Evolutionary conservation across 225 moss, liverwort and hornwort species (phyloP).

Genomic region (Straminergon stramineum): DNA sequence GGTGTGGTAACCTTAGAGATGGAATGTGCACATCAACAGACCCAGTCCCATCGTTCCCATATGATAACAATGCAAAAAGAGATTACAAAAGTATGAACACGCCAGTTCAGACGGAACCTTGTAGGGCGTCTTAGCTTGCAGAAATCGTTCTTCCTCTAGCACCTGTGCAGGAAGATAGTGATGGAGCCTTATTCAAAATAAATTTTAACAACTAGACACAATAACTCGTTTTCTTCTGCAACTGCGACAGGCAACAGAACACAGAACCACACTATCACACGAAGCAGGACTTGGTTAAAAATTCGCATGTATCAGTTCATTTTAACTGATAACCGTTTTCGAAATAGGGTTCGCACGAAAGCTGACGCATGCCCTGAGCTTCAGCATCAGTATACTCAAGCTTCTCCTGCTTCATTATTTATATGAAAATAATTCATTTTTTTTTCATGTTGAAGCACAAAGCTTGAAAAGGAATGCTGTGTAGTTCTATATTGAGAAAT

Average conservation of each 20-base stretch:
- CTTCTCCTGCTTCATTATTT: conserved; percentile 13
- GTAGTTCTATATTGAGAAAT: neutral
- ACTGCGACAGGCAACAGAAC: neutral
- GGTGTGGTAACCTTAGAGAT: neutral
- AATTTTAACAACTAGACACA: neutral
- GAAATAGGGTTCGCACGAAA: neutral
- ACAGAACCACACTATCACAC: neutral
- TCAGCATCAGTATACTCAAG: neutral
- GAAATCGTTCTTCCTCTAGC: conserved; percentile 19
- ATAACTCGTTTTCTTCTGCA: neutral
- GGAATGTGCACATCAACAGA: neutral
- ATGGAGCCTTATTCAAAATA: neutral
- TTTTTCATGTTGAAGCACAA: neutral
- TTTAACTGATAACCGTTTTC: conserved; percentile 4
- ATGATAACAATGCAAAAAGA: neutral
- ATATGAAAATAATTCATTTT: neutral
- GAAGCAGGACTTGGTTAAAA: neutral
- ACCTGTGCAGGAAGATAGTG: conserved; percentile 10
- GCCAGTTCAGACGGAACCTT: conserved; percentile 12
- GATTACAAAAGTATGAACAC: neutral
- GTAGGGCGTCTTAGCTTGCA: conserved; percentile 13
- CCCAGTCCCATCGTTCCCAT: neutral
- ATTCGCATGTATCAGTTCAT: neutral
- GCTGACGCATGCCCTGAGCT: neutral
- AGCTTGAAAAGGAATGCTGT: neutral